phyloP scores from a whole-genome alignment of 352 stramenopile species.

The Lagenidium giganteum region DNA sequence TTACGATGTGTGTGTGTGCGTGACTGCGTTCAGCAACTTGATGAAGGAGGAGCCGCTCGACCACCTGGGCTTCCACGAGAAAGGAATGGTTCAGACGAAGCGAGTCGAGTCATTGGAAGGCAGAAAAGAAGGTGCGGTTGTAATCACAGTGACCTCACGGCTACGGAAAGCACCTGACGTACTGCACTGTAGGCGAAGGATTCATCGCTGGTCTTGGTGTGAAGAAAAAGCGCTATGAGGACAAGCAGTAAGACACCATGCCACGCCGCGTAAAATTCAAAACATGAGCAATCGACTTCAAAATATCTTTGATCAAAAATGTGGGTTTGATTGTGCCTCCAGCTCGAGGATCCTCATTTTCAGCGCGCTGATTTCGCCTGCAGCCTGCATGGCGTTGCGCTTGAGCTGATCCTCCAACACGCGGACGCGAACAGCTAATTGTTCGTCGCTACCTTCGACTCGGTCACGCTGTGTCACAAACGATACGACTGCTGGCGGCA shows the following conservation, averaged over 20 bases:
- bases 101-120: conserved; percentile 48
- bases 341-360: conserved; percentile 65
- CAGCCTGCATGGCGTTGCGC: conserved; percentile 51
- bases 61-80: conserved; percentile 75
- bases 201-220: conserved; percentile 78
- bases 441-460: conserved; percentile 14
- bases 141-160: no score
- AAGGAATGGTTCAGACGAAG: conserved; percentile 64
- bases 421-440: conserved; percentile 37
- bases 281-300: background rate
- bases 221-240: conserved; percentile 68
- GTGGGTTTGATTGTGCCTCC: conserved; percentile 20
- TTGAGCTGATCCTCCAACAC: conserved; percentile 69
- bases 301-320: background rate
- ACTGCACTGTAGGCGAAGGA: conserved; percentile 62
- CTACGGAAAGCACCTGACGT: no score
- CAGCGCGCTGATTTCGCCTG: conserved; percentile 47
- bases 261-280: no score
- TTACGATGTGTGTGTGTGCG: background rate
- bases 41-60: conserved; percentile 85
- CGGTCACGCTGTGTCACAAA: no score
- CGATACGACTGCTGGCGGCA: no score
- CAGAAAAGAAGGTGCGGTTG: conserved; percentile 53
- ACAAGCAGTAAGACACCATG: conserved; percentile 18
- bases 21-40: conserved; percentile 37